Conservation (phyloP, 2,329 filamentous ascomycete species). For the Phaeomoniella chlamydospora region DNA sequence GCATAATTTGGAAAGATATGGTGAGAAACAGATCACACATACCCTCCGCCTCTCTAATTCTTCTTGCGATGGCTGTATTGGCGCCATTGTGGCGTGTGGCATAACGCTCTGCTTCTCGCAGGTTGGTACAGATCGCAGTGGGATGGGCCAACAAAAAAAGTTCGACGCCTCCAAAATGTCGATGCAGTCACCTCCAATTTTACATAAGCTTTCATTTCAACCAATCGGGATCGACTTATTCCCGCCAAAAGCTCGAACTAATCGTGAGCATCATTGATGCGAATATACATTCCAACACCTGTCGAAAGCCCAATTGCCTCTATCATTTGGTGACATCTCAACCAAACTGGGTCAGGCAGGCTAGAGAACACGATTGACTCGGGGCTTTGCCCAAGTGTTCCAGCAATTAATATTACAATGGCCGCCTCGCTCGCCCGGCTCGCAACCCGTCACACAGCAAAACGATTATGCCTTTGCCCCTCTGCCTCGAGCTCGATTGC, state of each 20-base stretch:
- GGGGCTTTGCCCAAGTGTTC: not conserved
- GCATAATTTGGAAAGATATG: not conserved
- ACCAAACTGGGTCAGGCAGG: no score
- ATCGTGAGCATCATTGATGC: constrained; percentile 2
- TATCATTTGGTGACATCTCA: no score
- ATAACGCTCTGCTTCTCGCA: no score
- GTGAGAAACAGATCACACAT: constrained; percentile 5
- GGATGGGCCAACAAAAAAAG: no score
- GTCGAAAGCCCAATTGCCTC: no score
- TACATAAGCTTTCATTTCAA: not conserved
- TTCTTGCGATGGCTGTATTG: constrained; percentile 24
- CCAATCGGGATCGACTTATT: not conserved
- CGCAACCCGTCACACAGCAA: constrained; percentile 39
- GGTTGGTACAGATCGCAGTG: no score
- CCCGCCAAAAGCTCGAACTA: constrained; percentile 1
- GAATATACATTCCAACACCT: no score
- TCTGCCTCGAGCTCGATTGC: constrained; percentile 25
- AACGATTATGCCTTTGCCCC: constrained; percentile 42
- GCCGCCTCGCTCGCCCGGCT: constrained; percentile 46
- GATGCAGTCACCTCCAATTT: not conserved
- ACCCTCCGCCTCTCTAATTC: constrained; percentile 29
- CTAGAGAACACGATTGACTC: no score
- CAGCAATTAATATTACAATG: constrained; percentile 31
- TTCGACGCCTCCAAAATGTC: no score
- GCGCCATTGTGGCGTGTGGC: constrained; percentile 19